phyloP scores from a whole-genome alignment of 1,139 yeast species.

The Magnusiomyces tetraspermus region DNA sequence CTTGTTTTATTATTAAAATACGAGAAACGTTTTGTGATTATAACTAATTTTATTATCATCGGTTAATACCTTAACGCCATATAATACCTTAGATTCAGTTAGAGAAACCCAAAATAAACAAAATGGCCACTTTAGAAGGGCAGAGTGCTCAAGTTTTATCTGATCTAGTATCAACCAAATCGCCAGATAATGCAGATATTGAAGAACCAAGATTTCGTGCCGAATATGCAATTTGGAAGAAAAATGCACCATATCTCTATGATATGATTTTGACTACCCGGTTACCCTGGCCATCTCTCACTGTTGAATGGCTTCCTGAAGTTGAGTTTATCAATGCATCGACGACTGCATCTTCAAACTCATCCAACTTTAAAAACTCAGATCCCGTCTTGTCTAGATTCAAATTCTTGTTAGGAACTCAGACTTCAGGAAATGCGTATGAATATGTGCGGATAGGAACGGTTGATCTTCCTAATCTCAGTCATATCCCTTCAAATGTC shows the following conservation, averaged over 20 bases:
- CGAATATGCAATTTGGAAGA: constrained; percentile 88
- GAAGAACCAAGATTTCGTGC: constrained; percentile 13
- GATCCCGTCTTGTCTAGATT: constrained; percentile 18
- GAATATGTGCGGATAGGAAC: constrained; percentile 67
- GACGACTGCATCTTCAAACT: neutral
- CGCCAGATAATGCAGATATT: constrained; percentile 10
- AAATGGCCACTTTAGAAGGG: too few species aligned
- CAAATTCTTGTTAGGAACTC: constrained; percentile 61
- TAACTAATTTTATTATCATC: too few species aligned
- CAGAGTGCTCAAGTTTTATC: neutral
- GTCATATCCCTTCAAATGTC: neutral
- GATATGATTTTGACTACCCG: constrained; percentile 65
- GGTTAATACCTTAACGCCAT: too few species aligned
- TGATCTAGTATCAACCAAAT: constrained; percentile 2
- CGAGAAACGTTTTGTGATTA: too few species aligned
- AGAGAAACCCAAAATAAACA: too few species aligned
- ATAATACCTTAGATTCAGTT: too few species aligned
- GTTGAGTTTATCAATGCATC: constrained; percentile 21
- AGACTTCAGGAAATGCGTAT: constrained; percentile 67
- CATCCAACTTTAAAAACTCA: neutral
- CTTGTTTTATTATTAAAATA: too few species aligned
- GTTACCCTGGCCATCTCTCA: constrained; percentile 44
- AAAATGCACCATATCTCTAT: constrained; percentile 77
- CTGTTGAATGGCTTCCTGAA: constrained; percentile 36
- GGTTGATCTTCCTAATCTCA: constrained; percentile 28